Conservation (phyloP, 2,329 filamentous ascomycete species). For the Dactylellina cionopaga region DNA sequence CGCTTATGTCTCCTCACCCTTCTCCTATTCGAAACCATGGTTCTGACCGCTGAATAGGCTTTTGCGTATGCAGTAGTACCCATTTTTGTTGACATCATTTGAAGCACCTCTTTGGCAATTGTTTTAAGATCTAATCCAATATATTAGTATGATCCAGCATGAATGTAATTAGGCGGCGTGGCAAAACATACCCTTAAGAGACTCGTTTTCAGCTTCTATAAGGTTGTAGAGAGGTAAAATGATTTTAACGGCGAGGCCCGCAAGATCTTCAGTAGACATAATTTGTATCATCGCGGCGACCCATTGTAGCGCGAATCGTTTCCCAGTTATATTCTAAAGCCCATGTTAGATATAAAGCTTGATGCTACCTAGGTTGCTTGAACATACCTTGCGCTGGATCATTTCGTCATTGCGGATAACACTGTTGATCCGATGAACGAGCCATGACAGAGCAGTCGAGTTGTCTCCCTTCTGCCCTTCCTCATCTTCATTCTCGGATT, state of each 20-base stretch:
- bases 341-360: background rate
- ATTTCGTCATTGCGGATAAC: conserved; percentile 77
- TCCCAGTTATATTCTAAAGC: conserved; percentile 54
- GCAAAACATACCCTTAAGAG: conserved; percentile 53
- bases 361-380: background rate
- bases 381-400: conserved; percentile 55
- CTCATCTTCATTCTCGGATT: conserved; percentile 63
- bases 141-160: background rate
- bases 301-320: conserved; percentile 56
- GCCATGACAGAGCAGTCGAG: conserved; percentile 72
- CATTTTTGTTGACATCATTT: conserved; percentile 82
- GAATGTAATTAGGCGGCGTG: background rate
- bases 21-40: conserved; percentile 75
- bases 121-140: conserved; percentile 68
- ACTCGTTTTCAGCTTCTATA: conserved; percentile 69
- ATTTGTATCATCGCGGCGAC: conserved; percentile 58
- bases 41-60: conserved; percentile 76
- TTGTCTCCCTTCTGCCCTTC: conserved; percentile 61
- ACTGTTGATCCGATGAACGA: conserved; percentile 80
- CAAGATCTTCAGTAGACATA: conserved; percentile 68
- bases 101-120: conserved; percentile 80
- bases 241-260: conserved; percentile 72
- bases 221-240: conserved; percentile 80
- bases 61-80: conserved; percentile 83
- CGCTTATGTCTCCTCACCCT: conserved; percentile 82